phyloP scores from a whole-genome alignment of 2,329 filamentous ascomycete species.

The Grosmannia huntii region DNA sequence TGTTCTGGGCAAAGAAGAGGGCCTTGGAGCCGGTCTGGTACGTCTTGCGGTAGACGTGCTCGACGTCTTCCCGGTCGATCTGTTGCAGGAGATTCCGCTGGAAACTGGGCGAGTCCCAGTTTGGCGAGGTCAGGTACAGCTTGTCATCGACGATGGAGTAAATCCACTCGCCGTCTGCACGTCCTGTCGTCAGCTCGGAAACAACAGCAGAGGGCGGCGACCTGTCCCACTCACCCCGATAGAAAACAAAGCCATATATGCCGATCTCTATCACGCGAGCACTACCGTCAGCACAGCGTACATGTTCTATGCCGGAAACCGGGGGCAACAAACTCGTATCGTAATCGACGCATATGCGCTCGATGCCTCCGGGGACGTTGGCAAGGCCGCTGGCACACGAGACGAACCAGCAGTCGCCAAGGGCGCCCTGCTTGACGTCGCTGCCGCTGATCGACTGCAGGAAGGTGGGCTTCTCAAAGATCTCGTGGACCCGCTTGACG shows the following conservation, averaged over 20 bases:
- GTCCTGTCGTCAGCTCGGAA: neutral
- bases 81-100: slow-evolving; percentile 64
- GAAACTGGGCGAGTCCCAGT: slow-evolving; percentile 67
- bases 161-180: slow-evolving; percentile 71
- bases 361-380: slow-evolving; percentile 57
- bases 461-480: slow-evolving; percentile 63
- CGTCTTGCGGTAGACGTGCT: slow-evolving; percentile 49
- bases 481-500: slow-evolving; percentile 63
- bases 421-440: slow-evolving; percentile 64
- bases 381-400: slow-evolving; percentile 65
- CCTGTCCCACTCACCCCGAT: slow-evolving; percentile 36
- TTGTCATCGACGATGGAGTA: slow-evolving; percentile 89
- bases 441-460: slow-evolving; percentile 51
- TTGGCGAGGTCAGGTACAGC: slow-evolving; percentile 68
- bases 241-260: slow-evolving; percentile 85
- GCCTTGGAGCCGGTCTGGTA: slow-evolving; percentile 65
- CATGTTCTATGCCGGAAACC: neutral
- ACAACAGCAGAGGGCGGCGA: too few species aligned
- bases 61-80: slow-evolving; percentile 58
- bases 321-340: slow-evolving; percentile 38
- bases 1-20: slow-evolving; percentile 65
- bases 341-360: slow-evolving; percentile 62
- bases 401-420: slow-evolving; percentile 78
- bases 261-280: slow-evolving; percentile 40
- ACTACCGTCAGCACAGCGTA: neutral